Evolutionary conservation across 1,284 basidiomycete species (phyloP), one percentile per base, ranked within the genome.

Genomic region (Boletus albobrunnescens): DNA sequence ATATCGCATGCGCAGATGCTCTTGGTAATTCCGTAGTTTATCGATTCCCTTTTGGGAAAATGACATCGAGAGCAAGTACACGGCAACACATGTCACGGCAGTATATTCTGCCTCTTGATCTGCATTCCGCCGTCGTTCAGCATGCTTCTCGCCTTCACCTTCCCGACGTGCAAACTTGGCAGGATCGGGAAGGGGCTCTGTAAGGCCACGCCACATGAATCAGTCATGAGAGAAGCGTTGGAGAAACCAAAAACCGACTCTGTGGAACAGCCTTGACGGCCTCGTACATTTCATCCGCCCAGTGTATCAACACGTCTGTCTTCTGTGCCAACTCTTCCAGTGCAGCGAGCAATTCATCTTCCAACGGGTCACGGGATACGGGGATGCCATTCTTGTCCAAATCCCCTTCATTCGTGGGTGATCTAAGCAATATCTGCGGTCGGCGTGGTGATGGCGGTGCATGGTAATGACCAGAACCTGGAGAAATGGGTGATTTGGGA

Each of bases 241-340:
- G 59, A 13, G 36, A 11, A 24, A 27, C 27, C 16, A 38, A 30
- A 36, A 47, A 73, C 86, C 42, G 55, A 89, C 86, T 89, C 66
- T 87, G 81, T 20, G 85, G 84, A 35, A 87, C 72, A 19, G 81
- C 81, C 67, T 82, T 90, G 38, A 89, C 82, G 67, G 81, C 83
- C 45, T 90, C 83, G 53, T 95, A 87, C 79, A 94, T 91, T 65
- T 87, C 82, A 67, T 98, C 94, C 28, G 91, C 95, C 79, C 94
- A 94, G 54, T 91, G 87, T 44, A 88, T 88, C 46, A 98, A 71
- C 30, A 95, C 92, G 53, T 91, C 88, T 20, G 94, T 94, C 77
- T 98, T 98, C 74, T 96, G 92, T 10, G 93, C 94, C 0, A 94
- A 69, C 54, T 95, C 90, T 63, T 97, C 94, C 32, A 98, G 72